Evolutionary conservation across 441 rosid species (phyloP).

Genomic region (Populus tomentosa): DNA sequence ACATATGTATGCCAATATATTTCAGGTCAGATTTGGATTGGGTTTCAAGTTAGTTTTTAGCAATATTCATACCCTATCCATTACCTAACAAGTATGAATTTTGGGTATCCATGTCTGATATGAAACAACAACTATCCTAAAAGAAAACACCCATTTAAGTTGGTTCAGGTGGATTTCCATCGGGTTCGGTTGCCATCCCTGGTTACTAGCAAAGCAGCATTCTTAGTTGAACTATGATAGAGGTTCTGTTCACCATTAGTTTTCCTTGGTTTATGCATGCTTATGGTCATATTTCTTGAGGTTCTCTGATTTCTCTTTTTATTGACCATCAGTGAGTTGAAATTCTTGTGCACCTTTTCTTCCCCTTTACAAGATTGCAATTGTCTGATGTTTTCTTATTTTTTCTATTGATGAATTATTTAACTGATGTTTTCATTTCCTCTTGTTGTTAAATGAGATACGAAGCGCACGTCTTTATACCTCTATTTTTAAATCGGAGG

Average conservation of each 20-base stretch:
- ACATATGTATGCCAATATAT: not conserved
- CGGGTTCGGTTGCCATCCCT: not conserved
- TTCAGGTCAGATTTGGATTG: no score
- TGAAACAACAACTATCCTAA: not conserved
- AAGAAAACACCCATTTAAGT: not conserved
- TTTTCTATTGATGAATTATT: not conserved
- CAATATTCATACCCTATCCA: no score
- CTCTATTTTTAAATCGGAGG: not conserved
- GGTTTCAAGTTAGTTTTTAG: no score
- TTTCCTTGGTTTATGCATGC: not conserved
- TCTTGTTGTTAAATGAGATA: slow-evolving; percentile 3
- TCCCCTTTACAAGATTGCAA: not conserved
- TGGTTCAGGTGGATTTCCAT: not conserved
- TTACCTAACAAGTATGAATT: not conserved
- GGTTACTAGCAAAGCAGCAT: not conserved
- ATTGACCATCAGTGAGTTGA: not conserved
- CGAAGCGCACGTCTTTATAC: not conserved
- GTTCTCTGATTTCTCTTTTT: not conserved
- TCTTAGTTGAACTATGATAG: not conserved
- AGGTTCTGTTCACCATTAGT: not conserved
- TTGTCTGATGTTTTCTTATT: not conserved
- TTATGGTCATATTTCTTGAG: not conserved
- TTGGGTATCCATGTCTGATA: not conserved
- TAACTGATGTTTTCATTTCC: not conserved
- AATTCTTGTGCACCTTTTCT: not conserved